Base-by-base conservation (phyloP, 768 basidiomycete genomes). In the Pisolithus orientalis region DNA sequence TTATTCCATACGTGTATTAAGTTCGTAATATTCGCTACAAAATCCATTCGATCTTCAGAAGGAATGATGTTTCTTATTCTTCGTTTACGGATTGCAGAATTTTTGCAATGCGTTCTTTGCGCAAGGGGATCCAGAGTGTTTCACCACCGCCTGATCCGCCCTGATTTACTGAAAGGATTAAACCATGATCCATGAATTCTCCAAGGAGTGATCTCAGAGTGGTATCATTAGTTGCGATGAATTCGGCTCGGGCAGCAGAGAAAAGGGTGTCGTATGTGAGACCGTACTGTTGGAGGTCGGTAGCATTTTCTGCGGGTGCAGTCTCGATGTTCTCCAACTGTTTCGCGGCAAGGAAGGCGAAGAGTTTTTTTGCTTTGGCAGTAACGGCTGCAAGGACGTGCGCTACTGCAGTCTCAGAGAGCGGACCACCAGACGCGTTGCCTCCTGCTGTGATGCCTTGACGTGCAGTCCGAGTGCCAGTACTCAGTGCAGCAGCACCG, bases 171-270 rank as follows among this genome's bases (percentile, higher is more conserved):
- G 49, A 49, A 39, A 90, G 73, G n/a, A 97, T 82, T 63, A 97
- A 65, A 2, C 82, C 83, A 58, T 99, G 96, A 66, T 98, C 96
- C 60, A 81, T 79, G 67, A 94, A 98, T 68, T 98, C 96, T 11
- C 84, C 84, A 48, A 98, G 71, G 32, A 95, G 73, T 8, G 90
- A 80, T 40, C 87, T 77, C 61, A 95, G 74, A 37, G 92, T 82
- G 4, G 85, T 87, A 59, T 94, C 93, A 65, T 84, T 93, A 39
- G 88, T 85, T 9, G 94, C 93, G 45, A 97, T 81, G 59, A 97
- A 95, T 44, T 88, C 78, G 45, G 90, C 87, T 49, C 87, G 72
- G 8, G 91, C 90, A 14, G 79, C 68, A 51, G 77, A 80, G 69
- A 91, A 94, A 13, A 94, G 67, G 7, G 78, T 75, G 55, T 86